These are phyloP conservation scores for Pleurotus eryngii DNA, from an alignment of 768 basidiomycete genomes.

Conservation along the genomic window DNA sequence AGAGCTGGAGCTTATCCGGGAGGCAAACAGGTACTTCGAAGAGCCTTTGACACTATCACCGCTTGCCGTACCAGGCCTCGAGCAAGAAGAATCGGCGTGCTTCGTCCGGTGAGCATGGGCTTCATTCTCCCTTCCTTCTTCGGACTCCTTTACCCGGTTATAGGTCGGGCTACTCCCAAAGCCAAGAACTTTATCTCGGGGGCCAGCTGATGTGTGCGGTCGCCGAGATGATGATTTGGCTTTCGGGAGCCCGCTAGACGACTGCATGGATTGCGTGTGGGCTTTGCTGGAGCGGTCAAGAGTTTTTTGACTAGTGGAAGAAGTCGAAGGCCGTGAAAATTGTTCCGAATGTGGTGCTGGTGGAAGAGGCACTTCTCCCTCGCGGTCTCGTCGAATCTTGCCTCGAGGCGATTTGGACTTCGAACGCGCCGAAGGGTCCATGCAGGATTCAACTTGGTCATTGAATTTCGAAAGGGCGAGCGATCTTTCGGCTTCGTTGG, in stretches of 20 bases:
- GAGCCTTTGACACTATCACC: background rate
- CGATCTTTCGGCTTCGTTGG: conserved; percentile 66
- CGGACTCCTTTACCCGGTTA: conserved; percentile 9
- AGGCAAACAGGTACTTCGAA: conserved; percentile 11
- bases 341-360: conserved; percentile 40
- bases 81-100: background rate
- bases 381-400: conserved; percentile 29
- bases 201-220: conserved; percentile 76
- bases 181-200: conserved; percentile 48
- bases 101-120: conserved; percentile 1
- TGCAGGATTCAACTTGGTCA: conserved; percentile 31
- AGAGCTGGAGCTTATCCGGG: conserved; percentile 21
- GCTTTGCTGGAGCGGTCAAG: conserved; percentile 4
- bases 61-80: conserved; percentile 4
- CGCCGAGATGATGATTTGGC: conserved; percentile 37
- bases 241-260: conserved; percentile 15
- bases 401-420: conserved; percentile 60
- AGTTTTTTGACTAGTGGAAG: conserved; percentile 3
- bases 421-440: conserved; percentile 31
- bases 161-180: conserved; percentile 17
- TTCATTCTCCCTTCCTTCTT: conserved; percentile 7
- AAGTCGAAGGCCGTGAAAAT: conserved; percentile 5
- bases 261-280: background rate
- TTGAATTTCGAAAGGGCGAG: conserved; percentile 59
- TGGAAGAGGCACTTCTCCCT: conserved; percentile 23